Base-by-base conservation (phyloP, 495 filamentous ascomycete genomes). In the Hypomontagnella monticulosa region DNA sequence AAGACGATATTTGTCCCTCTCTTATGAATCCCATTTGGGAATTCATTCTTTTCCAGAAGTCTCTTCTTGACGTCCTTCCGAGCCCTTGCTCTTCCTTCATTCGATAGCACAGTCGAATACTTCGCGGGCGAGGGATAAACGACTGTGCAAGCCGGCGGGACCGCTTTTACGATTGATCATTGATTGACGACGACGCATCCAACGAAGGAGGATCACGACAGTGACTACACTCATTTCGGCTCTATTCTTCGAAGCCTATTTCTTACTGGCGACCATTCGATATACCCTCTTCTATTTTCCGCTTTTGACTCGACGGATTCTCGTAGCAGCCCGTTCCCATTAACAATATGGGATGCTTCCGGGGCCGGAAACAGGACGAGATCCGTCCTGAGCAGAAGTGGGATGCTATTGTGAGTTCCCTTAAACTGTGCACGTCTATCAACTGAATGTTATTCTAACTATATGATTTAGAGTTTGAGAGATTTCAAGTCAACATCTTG, bases 401-500 rank as follows among this genome's bases (percentile, higher is more conserved):
- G 92, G 91, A 93, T 69, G 97, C 92, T 67, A 92, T 99, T 71
- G 93, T 96, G 83, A 60, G 91, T 80, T 53, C 3, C 27, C 36
- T 61, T 15, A 2, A 34, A 32, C 1, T 18, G 33, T 42, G 18
- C 20, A 34, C 14, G 12, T 32, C 30, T 6, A 33, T 15, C 23
- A 30, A 23, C 46, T 44, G 48, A 33, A 47, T 48, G 33, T 40
- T 19, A 52, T 52, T 30, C 59, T 49, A 46, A 66, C 62, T 15
- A 50, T 55, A 42, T 30, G 19, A 18, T 40, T 9, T 47, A 97
- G 93, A 97, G 89, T 72, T 85, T 99, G 8, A 81, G 84, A 55
- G 95, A 97, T 74, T 99, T 97, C 82, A 91, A 91, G 69, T 87
- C 89, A 4, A 86, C 85, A 16, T 92, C 90, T 4, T 92, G 89